Percentiles rank a stretch among this genome's conserved stretches.
These are phyloP conservation scores for Iris macrosiphon DNA, from an alignment of 106 monocot genomes.

Conservation along the genomic window DNA sequence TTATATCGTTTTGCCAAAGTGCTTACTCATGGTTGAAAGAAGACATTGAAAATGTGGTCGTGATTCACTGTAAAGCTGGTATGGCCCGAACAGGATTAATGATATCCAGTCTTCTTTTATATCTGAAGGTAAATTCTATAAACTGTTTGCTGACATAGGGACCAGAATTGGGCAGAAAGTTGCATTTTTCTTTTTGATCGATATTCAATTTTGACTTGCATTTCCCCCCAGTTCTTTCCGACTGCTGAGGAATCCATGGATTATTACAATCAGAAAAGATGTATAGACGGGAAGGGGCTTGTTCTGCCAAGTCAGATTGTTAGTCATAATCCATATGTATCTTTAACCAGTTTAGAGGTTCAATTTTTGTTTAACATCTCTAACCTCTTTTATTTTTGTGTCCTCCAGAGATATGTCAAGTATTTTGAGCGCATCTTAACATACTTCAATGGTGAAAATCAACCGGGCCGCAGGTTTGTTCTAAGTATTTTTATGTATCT, in stretches of 20 bases:
- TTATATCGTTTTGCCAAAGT: slow-evolving; percentile 90
- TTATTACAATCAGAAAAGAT: slow-evolving; percentile 99
- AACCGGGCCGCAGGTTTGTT: slow-evolving; percentile 66
- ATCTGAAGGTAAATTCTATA: slow-evolving; percentile 64
- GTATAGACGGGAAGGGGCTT: slow-evolving; percentile 92
- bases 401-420: slow-evolving; percentile 88
- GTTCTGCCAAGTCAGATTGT: slow-evolving; percentile 99
- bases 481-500: neutral
- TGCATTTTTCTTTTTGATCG: slow-evolving; percentile 1
- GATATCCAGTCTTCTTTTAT: slow-evolving; percentile 98
- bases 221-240: slow-evolving; percentile 74
- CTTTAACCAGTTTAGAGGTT: too few species aligned
- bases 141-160: neutral
- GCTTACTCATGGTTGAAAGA: slow-evolving; percentile 98
- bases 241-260: slow-evolving; percentile 98
- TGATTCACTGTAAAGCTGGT: slow-evolving; percentile 98
- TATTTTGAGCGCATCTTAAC: slow-evolving; percentile 96
- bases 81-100: slow-evolving; percentile 97
- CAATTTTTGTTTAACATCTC: too few species aligned
- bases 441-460: slow-evolving; percentile 96
- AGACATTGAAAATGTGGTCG: slow-evolving; percentile 99
- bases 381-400: slow-evolving; percentile 24
- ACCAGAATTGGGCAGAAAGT: neutral
- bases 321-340: too few species aligned
- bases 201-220: slow-evolving; percentile 1